Percentiles rank a stretch among this genome's conserved stretches.
phyloP scores from a whole-genome alignment of 768 basidiomycete species.

The Russula sp. region DNA sequence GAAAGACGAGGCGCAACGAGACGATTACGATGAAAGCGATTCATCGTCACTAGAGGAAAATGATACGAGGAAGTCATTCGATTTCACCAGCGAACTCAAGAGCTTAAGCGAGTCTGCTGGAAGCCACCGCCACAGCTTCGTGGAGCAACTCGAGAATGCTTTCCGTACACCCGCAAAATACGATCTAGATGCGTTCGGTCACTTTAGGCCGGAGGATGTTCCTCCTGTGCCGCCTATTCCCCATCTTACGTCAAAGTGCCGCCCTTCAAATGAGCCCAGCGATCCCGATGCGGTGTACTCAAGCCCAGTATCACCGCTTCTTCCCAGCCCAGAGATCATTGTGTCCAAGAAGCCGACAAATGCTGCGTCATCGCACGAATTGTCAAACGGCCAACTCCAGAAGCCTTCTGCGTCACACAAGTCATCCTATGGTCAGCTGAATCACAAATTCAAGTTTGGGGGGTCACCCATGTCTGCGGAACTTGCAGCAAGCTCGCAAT shows the following conservation, averaged over 20 bases:
- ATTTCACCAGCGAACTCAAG: slow-evolving; percentile 77
- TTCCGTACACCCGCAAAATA: slow-evolving; percentile 75
- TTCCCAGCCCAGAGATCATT: slow-evolving; percentile 29
- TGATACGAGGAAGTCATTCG: slow-evolving; percentile 76
- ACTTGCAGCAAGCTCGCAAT: slow-evolving; percentile 35
- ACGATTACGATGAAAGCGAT: slow-evolving; percentile 43
- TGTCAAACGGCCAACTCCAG: slow-evolving; percentile 16
- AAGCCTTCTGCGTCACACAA: slow-evolving; percentile 37
- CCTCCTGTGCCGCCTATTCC: slow-evolving; percentile 57
- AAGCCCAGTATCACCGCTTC: slow-evolving; percentile 8
- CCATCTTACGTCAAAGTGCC: slow-evolving; percentile 25
- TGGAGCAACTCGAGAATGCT: slow-evolving; percentile 75
- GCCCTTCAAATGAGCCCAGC: slow-evolving; percentile 27
- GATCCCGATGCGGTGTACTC: not conserved
- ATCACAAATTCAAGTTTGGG: slow-evolving; percentile 73
- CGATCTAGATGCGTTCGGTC: slow-evolving; percentile 49
- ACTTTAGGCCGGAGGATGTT: slow-evolving; percentile 37
- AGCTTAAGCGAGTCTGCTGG: slow-evolving; percentile 67
- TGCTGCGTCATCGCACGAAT: slow-evolving; percentile 6
- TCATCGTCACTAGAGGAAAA: slow-evolving; percentile 49
- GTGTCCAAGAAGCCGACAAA: slow-evolving; percentile 8
- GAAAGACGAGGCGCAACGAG: slow-evolving; percentile 45
- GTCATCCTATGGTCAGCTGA: slow-evolving; percentile 63
- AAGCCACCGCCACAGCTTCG: slow-evolving; percentile 69
- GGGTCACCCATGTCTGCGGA: slow-evolving; percentile 40